Percentiles rank a stretch among this genome's conserved stretches.
These are phyloP conservation scores for Lepiota brunneoincarnata DNA, from an alignment of 768 basidiomycete species.

Conservation along the genomic window DNA sequence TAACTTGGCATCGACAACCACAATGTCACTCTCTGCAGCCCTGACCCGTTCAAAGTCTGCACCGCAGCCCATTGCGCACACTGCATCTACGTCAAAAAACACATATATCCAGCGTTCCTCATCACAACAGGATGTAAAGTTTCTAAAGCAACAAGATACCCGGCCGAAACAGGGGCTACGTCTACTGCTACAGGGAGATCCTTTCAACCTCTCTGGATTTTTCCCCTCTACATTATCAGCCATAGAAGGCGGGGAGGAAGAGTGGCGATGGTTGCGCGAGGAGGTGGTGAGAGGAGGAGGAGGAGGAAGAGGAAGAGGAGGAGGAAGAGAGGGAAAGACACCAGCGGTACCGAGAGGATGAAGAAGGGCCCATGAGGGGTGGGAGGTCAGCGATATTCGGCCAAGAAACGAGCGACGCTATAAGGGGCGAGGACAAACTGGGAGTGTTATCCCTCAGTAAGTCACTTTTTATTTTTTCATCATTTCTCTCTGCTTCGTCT, in stretches of 20 bases:
- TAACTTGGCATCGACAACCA: background rate
- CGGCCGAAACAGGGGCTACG: slow-evolving; percentile 11
- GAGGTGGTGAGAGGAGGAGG: slow-evolving; percentile 23
- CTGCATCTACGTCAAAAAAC: background rate
- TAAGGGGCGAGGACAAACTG: slow-evolving; percentile 47
- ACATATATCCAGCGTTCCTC: slow-evolving; percentile 16
- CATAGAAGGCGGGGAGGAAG: slow-evolving; percentile 23
- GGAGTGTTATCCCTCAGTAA: slow-evolving; percentile 45
- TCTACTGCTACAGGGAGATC: slow-evolving; percentile 31
- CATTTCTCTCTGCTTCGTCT: background rate
- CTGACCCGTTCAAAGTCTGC: slow-evolving; percentile 29
- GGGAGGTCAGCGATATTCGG: slow-evolving; percentile 17
- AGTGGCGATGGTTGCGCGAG: slow-evolving; percentile 40
- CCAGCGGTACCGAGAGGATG: slow-evolving; percentile 14
- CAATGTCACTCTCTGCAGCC: slow-evolving; percentile 11
- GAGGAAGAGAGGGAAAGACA: slow-evolving; percentile 14
- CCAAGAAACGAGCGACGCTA: slow-evolving; percentile 28
- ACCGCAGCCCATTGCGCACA: slow-evolving; percentile 20
- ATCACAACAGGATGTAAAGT: slow-evolving; percentile 20
- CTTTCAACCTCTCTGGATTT: slow-evolving; percentile 47
- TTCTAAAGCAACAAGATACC: slow-evolving; percentile 10
- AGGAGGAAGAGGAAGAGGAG: slow-evolving; percentile 15
- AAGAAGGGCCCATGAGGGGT: slow-evolving; percentile 9
- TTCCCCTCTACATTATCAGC: slow-evolving; percentile 34
- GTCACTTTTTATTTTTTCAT: slow-evolving; percentile 17